Base-by-base conservation (phyloP, 2,329 filamentous ascomycete genomes). In the Aspergillus oerlinghausenensis region DNA sequence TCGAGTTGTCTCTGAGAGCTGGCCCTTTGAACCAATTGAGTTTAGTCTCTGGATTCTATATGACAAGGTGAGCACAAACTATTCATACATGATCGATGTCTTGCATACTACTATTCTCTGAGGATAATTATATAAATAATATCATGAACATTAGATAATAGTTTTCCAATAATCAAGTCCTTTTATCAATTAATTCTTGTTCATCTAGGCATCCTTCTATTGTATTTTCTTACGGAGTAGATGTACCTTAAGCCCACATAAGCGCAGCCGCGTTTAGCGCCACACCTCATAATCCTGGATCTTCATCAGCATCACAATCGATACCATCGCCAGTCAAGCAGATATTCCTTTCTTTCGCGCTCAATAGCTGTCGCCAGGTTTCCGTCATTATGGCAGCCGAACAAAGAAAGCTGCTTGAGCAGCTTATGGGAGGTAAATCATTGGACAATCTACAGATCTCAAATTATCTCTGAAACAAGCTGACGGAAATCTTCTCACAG, bases 401-500 rank as follows among this genome's bases (percentile, higher is more conserved):
- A 86, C 93, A 97, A 79, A 87, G 94, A 73, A 96, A 96, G 85
- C 88, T 97, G 82, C 90, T 99, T 55, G 94, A 97, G 86, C 94
- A 99, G 84, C 84, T 88, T 65, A 87, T 87, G 84, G 84, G 84
- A 72, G 75, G 75, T 77, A 73, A 50, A 66, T 63, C 29, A 59
- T 55, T 58, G 57, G 25, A 42, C 57, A 52, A 50, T 49, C 38
- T 54, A 40, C 40, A 38, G 55, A 55, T 4, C 26, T 26, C 43
- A n/a, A 14, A 23, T 25, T 23, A 11, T 26, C 40, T 47, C 21
- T 23, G n/a, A 55, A 49, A 19, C 47, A 53, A 66, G 64, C 66
- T 71, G 67, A 73, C 64, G 60, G 54, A 63, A 25, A 49, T 52
- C 58, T 59, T 60, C 61, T 57, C 59, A 19, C 55, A 76, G 74